Evolutionary conservation across 2,329 filamentous ascomycete genomes (phyloP).

Genomic region (Stagonosporopsis vannaccii): DNA sequence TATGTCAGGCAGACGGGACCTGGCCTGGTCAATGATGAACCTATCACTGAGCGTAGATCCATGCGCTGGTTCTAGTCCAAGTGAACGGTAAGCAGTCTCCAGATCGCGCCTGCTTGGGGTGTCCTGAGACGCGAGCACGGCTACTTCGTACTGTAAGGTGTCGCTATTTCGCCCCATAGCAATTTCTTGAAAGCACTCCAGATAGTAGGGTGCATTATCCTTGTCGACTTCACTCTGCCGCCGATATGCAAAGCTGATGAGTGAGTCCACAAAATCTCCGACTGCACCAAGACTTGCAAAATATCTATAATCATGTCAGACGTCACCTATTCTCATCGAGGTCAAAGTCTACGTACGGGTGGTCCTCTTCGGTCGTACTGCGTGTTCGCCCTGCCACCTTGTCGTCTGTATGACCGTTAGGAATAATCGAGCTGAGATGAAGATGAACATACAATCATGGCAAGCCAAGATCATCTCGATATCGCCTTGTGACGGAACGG

Average conservation of each 20-base stretch:
- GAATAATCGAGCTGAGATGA: neutral
- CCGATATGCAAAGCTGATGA: slow-evolving; percentile 69
- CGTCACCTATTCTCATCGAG: neutral
- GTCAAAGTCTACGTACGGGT: slow-evolving; percentile 34
- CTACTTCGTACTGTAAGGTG: slow-evolving; percentile 64
- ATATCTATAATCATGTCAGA: slow-evolving; percentile 48
- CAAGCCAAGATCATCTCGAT: slow-evolving; percentile 50
- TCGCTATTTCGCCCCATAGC: slow-evolving; percentile 64
- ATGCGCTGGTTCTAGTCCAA: slow-evolving; percentile 59
- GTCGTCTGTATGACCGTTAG: slow-evolving; percentile 32
- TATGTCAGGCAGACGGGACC: slow-evolving; percentile 63
- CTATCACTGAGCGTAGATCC: slow-evolving; percentile 60
- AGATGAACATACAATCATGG: slow-evolving; percentile 40
- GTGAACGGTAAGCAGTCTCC: slow-evolving; percentile 63
- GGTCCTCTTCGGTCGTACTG: slow-evolving; percentile 45
- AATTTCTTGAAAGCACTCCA: slow-evolving; percentile 70
- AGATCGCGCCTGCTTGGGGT: slow-evolving; percentile 65
- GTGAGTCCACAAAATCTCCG: slow-evolving; percentile 67
- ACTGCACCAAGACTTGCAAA: slow-evolving; percentile 70
- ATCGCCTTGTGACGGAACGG: slow-evolving; percentile 48
- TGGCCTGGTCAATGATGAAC: slow-evolving; percentile 68
- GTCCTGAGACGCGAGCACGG: slow-evolving; percentile 65
- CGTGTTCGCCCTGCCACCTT: slow-evolving; percentile 38
- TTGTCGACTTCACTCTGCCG: slow-evolving; percentile 66
- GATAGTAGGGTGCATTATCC: slow-evolving; percentile 64